phyloP scores from a whole-genome alignment of 768 basidiomycete species.

The Boletus rex-veris region DNA sequence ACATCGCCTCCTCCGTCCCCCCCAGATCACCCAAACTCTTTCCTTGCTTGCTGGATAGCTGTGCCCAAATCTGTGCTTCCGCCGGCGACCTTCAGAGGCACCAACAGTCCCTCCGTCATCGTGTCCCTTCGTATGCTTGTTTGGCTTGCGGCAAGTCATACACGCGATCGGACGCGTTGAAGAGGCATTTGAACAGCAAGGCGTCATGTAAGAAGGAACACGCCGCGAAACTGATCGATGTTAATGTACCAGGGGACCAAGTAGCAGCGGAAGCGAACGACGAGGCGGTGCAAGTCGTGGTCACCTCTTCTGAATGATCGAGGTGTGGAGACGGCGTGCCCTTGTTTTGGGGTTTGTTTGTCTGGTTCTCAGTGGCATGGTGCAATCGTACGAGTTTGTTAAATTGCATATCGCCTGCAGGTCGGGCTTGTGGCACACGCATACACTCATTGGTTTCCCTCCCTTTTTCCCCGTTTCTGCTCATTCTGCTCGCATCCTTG shows the following conservation, averaged over 20 bases:
- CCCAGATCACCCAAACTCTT: constrained; percentile 18
- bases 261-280: constrained; percentile 15
- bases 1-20: neutral
- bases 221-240: constrained; percentile 8
- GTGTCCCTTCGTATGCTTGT: constrained; percentile 20
- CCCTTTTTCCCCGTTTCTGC: neutral
- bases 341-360: neutral
- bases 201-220: constrained; percentile 26
- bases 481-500: neutral
- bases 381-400: neutral
- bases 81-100: constrained; percentile 28
- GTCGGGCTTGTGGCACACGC: neutral
- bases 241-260: constrained; percentile 2
- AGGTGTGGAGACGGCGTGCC: constrained; percentile 21
- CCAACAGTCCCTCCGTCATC: constrained; percentile 29
- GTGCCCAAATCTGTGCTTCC: constrained; percentile 28
- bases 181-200: constrained; percentile 32
- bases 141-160: constrained; percentile 26
- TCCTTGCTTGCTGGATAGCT: constrained; percentile 23
- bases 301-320: constrained; percentile 3
- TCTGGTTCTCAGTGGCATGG: neutral
- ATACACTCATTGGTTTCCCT: neutral
- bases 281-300: constrained; percentile 15
- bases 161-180: constrained; percentile 31
- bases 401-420: constrained; percentile 1